phyloP scores from a whole-genome alignment of 2,329 filamentous ascomycete genomes.

The Pleomassaria siparia region DNA sequence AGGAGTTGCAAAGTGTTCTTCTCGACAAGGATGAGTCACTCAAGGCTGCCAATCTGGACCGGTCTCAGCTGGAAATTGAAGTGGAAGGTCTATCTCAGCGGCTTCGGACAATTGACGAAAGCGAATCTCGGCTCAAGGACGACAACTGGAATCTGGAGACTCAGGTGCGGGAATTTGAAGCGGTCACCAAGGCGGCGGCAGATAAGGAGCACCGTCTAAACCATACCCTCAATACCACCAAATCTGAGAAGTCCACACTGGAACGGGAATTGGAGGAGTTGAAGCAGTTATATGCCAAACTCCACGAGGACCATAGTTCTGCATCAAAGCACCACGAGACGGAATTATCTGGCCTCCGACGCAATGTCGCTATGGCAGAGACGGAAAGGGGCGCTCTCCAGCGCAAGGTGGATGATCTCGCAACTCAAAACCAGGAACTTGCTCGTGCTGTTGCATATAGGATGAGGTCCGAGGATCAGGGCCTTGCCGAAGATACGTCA shows the following conservation, averaged over 20 bases:
- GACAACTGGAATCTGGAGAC: slow-evolving; percentile 98
- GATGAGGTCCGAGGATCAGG: slow-evolving; percentile 63
- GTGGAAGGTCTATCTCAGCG: slow-evolving; percentile 77
- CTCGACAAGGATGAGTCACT: slow-evolving; percentile 86
- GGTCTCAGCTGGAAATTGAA: slow-evolving; percentile 79
- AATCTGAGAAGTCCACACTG: slow-evolving; percentile 72
- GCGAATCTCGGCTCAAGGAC: slow-evolving; percentile 93
- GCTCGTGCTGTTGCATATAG: slow-evolving; percentile 80
- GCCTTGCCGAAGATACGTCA: slow-evolving; percentile 59
- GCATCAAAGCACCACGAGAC: slow-evolving; percentile 82
- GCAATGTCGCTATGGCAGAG: slow-evolving; percentile 76
- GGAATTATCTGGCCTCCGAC: slow-evolving; percentile 80
- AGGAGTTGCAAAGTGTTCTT: slow-evolving; percentile 82
- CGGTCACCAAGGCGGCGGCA: slow-evolving; percentile 70
- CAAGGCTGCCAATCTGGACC: slow-evolving; percentile 72
- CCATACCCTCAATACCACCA: slow-evolving; percentile 68
- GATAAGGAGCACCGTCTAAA: slow-evolving; percentile 83
- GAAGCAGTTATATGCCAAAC: slow-evolving; percentile 74
- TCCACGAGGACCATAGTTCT: slow-evolving; percentile 77
- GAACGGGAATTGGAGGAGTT: slow-evolving; percentile 92
- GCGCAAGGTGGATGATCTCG: slow-evolving; percentile 84
- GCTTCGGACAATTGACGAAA: slow-evolving; percentile 83
- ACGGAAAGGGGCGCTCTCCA: slow-evolving; percentile 77
- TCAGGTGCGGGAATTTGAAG: slow-evolving; percentile 79
- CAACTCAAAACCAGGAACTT: slow-evolving; percentile 86